Evolutionary conservation across 2,329 filamentous ascomycete genomes (phyloP).

Genomic region (Aureobasidium melanogenum): DNA sequence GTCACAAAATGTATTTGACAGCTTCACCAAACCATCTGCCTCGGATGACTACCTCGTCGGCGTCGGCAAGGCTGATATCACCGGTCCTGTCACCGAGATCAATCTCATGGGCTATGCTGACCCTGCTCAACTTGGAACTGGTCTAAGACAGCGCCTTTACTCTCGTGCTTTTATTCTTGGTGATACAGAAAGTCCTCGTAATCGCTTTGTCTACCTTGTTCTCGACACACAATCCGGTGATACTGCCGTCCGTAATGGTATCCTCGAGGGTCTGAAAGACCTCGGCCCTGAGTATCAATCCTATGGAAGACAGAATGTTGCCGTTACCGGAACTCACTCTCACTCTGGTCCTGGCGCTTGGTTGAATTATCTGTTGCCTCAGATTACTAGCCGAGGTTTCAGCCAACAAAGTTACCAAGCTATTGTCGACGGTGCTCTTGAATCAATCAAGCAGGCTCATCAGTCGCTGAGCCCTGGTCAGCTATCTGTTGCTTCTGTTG

Average conservation of each 20-base stretch:
- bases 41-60: slow-evolving; percentile 52
- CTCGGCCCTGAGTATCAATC: slow-evolving; percentile 64
- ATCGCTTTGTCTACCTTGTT: slow-evolving; percentile 79
- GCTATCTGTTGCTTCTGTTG: slow-evolving; percentile 60
- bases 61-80: slow-evolving; percentile 64
- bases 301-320: slow-evolving; percentile 74
- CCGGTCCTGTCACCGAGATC: slow-evolving; percentile 77
- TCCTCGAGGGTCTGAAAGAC: slow-evolving; percentile 61
- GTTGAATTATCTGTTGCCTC: slow-evolving; percentile 88
- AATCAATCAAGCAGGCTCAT: slow-evolving; percentile 77
- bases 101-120: slow-evolving; percentile 91
- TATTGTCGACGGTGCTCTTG: slow-evolving; percentile 75
- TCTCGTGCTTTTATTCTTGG: slow-evolving; percentile 84
- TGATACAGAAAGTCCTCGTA: slow-evolving; percentile 52
- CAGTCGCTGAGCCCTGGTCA: slow-evolving; percentile 60
- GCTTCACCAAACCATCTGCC: slow-evolving; percentile 13
- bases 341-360: slow-evolving; percentile 87
- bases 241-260: slow-evolving; percentile 79
- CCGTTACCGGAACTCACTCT: slow-evolving; percentile 85
- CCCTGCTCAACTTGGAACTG: slow-evolving; percentile 69
- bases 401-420: slow-evolving; percentile 79
- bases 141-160: slow-evolving; percentile 78
- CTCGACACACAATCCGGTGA: slow-evolving; percentile 83
- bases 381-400: slow-evolving; percentile 82
- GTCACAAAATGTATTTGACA: background rate